Conservation (phyloP, 2,329 filamentous ascomycete species). For the Hyphodiscus sp. region DNA sequence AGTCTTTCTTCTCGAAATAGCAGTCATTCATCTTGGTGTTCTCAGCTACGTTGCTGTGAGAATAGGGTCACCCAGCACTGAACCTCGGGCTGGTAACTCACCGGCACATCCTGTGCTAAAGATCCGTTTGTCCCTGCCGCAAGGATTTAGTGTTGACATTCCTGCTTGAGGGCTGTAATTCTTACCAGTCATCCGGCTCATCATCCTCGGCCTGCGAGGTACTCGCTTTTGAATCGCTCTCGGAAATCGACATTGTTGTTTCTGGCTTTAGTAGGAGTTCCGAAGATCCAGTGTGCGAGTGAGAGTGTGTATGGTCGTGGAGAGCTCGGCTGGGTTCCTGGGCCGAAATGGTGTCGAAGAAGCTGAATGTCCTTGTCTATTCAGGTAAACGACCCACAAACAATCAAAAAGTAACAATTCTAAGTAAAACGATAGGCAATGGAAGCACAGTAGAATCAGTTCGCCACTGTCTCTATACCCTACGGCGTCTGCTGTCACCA, state of each 20-base stretch:
- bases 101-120: conserved; percentile 92
- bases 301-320: background rate
- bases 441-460: conserved; percentile 86
- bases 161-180: conserved; percentile 8
- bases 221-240: conserved; percentile 21
- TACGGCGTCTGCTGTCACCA: conserved; percentile 78
- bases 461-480: conserved; percentile 78
- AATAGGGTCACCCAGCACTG: background rate
- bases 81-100: conserved; percentile 35
- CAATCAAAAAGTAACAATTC: background rate
- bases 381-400: conserved; percentile 52
- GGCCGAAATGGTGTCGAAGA: conserved; percentile 52
- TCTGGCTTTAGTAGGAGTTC: conserved; percentile 6
- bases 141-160: conserved; percentile 15
- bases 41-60: conserved; percentile 53
- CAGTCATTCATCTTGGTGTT: conserved; percentile 90
- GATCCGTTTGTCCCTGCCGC: conserved; percentile 86
- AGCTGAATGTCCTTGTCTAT: conserved; percentile 90
- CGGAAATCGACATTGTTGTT: conserved; percentile 27
- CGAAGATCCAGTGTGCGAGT: background rate
- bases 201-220: conserved; percentile 51
- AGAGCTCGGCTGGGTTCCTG: conserved; percentile 19
- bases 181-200: conserved; percentile 91
- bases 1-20: conserved; percentile 94
- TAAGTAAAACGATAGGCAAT: conserved; percentile 48